Base-by-base conservation (phyloP, 2,329 filamentous ascomycete species). In the Ophiocordyceps camponoti-leonardi region DNA sequence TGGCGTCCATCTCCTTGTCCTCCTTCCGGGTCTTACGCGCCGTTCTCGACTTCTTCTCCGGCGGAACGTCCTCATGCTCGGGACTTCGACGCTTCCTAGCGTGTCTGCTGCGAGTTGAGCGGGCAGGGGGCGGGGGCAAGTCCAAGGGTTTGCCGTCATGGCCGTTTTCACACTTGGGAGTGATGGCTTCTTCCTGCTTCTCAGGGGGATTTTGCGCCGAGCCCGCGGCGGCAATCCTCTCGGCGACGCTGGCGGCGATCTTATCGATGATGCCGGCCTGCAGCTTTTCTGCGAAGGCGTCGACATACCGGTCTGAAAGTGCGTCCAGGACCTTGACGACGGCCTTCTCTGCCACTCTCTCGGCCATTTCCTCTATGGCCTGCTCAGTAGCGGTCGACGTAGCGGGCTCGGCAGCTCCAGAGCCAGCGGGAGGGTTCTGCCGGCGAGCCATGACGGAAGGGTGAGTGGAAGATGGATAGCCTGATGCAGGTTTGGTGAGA, bases 21-120 rank as follows among this genome's bases (percentile, higher is more conserved):
- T 71, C 42, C 67, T 64, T 52, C 28, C 54, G 55, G 41, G 52
- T 46, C 39, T 55, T 55, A 41, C 40, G 49, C 50, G 53, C 51
- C 19, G 45, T 48, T 22, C 18, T 49, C 33, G 28, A 14, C 10
- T 7, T 19, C 19, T 44, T 48, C 5, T 26, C 20, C 5, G 31
- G 31, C 10, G 41, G 30, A 20, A 11, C 28, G 8, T n/a, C 28
- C 4, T 44, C 44, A 16, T 14, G 10, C 16, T 42, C 33, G 30
- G 42, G 42, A 19, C 23, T 42, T 28, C 14, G 37, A 14, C 39
- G 44, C 33, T 44, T 48, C 39, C 42, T 22, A 11, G 22, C 20
- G 18, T 18, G n/a, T 42, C 20, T 26, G 4, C 11, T 12, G 12
- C 31, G 35, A 39, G 41, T n/a, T 12, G 41, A 20, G 22, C 41